Conservation (phyloP, 2,329 filamentous ascomycete genomes). For the Calonectria pseudoturangicola region DNA sequence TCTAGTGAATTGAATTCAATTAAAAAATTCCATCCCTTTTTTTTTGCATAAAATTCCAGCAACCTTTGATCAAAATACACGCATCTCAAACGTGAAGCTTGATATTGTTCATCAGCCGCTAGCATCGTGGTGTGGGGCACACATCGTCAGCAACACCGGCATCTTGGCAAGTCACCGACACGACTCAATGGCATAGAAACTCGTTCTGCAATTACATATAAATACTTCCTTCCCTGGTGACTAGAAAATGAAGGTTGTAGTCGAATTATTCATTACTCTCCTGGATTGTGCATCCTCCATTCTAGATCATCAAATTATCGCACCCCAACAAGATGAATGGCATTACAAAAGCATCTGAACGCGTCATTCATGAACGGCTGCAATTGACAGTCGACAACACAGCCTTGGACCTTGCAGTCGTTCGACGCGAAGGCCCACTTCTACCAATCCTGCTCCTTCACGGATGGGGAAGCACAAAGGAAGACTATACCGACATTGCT, state of each 20-base stretch:
- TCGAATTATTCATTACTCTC: no score
- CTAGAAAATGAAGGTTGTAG: background rate
- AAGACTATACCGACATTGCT: constrained; percentile 51
- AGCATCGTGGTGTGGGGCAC: background rate
- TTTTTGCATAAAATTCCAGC: background rate
- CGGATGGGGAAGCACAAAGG: constrained; percentile 53
- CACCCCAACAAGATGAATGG: background rate
- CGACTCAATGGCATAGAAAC: background rate
- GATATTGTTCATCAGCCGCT: background rate
- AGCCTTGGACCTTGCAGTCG: background rate
- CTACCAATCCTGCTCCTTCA: constrained; percentile 51
- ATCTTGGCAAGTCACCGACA: constrained; percentile 1
- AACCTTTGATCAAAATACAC: background rate
- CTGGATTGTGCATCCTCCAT: background rate
- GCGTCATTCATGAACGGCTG: constrained; percentile 10
- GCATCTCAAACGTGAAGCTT: background rate
- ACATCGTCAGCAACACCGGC: background rate
- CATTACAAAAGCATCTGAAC: background rate
- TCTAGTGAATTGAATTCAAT: background rate
- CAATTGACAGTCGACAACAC: constrained; percentile 7
- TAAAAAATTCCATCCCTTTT: background rate
- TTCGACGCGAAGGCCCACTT: constrained; percentile 22
- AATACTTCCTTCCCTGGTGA: background rate
- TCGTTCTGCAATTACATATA: background rate
- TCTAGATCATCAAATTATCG: background rate